These are phyloP conservation scores for Solanum medicagineum DNA, from an alignment of 257 asterid species.

Conservation along the genomic window DNA sequence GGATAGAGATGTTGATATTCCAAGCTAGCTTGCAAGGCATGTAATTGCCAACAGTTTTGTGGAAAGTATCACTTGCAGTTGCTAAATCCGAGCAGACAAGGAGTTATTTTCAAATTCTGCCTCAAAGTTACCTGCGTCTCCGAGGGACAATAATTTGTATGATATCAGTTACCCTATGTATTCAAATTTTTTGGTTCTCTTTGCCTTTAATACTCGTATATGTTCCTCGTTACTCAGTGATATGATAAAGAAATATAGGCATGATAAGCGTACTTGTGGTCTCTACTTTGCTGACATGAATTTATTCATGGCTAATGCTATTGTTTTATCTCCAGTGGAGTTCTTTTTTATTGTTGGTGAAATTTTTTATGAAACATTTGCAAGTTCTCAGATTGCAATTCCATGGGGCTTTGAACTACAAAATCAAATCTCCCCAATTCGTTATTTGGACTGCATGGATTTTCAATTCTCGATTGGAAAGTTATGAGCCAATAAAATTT, in stretches of 20 bases:
- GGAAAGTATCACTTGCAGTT: background rate
- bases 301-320: background rate
- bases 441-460: background rate
- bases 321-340: background rate
- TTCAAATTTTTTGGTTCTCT: background rate
- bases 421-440: background rate
- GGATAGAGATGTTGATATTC: background rate
- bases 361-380: background rate
- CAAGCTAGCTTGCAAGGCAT: background rate
- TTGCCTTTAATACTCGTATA: background rate
- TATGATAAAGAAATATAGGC: background rate
- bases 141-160: background rate
- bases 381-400: background rate
- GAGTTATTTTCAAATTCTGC: background rate
- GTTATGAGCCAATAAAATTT: background rate
- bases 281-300: background rate
- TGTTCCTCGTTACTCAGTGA: background rate
- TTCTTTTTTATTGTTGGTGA: background rate
- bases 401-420: background rate
- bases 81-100: background rate
- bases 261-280: background rate
- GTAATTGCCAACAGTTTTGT: background rate
- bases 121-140: background rate
- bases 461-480: background rate
- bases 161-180: background rate